Base-by-base conservation (phyloP, 2,329 filamentous ascomycete species). In the Dothistroma pini region DNA sequence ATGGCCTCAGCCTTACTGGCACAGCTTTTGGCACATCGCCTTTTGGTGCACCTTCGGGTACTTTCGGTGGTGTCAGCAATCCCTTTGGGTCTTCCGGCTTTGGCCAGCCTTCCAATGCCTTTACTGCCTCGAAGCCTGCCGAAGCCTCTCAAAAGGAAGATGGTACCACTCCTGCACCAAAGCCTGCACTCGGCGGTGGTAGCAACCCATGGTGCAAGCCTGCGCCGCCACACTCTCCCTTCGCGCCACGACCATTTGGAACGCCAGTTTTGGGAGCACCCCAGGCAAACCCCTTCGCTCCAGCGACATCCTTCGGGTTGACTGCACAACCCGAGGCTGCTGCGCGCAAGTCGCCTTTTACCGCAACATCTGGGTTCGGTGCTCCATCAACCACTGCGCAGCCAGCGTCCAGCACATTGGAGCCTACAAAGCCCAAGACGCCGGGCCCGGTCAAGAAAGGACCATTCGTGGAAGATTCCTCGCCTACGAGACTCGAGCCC, bases 91-190 rank as follows among this genome's bases (percentile, higher is more conserved):
- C 63, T 21, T 65, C 58, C 32, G 54, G 32, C 6, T 61, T 64
- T 51, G 63, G 63, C 21, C 56, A 64, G 53, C 63, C 66, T 31
- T 59, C 41, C 41, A 44, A n/a, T 44, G 41, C 41, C 16, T n/a
- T 44, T 9, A 44, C n/a, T 19, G 41, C 54, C 2, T 34, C 57
- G 4, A 61, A 57, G 54, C 51, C 59, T 14, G 56, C 59, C 2
- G 54, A 44, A 9, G 41, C 41, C 14, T 5, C 54, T 22, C 55
- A 31, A 12, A 29, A 31, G 7, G 25, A 5, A 7, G 25, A 32
- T 4, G 21, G 16, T 14, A 2, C 41, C 41, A 9, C 4, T n/a
- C 8, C 9, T 16, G 14, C 41, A 4, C 14, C 16, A n/a, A 44
- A 44, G 41, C 16, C 41, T 44, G 41, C 41, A 8, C 8, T 44